Conservation (phyloP, 331 rosid species). For the Quercus tomentella region DNA sequence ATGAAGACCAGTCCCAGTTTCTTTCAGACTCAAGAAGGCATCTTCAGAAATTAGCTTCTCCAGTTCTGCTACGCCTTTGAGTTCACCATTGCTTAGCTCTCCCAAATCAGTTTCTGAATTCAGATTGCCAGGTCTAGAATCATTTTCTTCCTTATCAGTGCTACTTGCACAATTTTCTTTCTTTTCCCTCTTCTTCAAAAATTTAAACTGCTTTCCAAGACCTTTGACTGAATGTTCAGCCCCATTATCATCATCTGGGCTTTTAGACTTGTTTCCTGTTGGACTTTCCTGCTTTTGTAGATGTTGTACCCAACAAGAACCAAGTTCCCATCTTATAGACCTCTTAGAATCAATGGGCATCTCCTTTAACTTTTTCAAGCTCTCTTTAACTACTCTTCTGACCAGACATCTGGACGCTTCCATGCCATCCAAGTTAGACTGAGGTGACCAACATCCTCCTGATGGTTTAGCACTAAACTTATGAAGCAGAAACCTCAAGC, state of each 20-base stretch:
- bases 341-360: conserved; percentile 37
- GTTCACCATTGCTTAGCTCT: conserved; percentile 38
- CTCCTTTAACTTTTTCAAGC: conserved; percentile 46
- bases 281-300: conserved; percentile 68
- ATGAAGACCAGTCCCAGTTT: conserved; percentile 84
- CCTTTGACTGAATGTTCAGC: conserved; percentile 69
- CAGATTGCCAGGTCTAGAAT: conserved; percentile 13
- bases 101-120: conserved; percentile 19
- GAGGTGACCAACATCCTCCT: conserved; percentile 28
- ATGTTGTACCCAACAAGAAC: conserved; percentile 95
- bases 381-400: conserved; percentile 52
- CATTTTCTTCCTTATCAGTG: conserved; percentile 37
- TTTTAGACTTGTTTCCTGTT: conserved; percentile 30
- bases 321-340: conserved; percentile 90
- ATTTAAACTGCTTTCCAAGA: conserved; percentile 83
- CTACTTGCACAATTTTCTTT: conserved; percentile 24
- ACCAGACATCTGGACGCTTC: conserved; percentile 46
- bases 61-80: conserved; percentile 35
- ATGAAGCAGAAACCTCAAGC: conserved; percentile 81
- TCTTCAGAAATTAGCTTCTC: conserved; percentile 63
- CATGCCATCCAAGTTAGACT: conserved; percentile 37
- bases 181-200: conserved; percentile 80
- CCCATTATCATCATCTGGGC: conserved; percentile 31
- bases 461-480: conserved; percentile 42
- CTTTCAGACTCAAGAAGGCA: conserved; percentile 59